Conservation (phyloP, 2,329 filamentous ascomycete genomes). For the Metarhizium album region DNA sequence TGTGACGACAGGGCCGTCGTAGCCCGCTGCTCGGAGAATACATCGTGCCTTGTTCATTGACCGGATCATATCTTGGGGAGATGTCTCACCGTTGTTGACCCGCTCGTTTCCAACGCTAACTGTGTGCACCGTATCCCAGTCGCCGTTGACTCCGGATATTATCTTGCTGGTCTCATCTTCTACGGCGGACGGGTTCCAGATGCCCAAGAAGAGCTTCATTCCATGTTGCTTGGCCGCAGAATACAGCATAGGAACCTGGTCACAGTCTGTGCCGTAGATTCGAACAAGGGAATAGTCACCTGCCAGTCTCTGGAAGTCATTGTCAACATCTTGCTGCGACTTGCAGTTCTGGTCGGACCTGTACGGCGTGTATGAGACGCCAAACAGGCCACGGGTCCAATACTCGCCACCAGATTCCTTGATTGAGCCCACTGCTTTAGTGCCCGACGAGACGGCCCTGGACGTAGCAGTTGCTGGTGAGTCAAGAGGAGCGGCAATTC, state of each 20-base stretch:
- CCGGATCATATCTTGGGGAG: constrained; percentile 41
- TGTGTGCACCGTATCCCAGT: constrained; percentile 61
- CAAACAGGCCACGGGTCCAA: constrained; percentile 19
- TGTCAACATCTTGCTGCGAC: constrained; percentile 45
- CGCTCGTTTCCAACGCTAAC: constrained; percentile 74
- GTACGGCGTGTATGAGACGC: constrained; percentile 40
- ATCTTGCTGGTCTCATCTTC: constrained; percentile 49
- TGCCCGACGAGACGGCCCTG: too few species aligned
- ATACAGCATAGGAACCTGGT: constrained; percentile 55
- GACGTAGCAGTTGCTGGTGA: too few species aligned
- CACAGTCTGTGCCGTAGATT: constrained; percentile 71
- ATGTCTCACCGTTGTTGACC: constrained; percentile 52
- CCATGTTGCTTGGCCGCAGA: constrained; percentile 51
- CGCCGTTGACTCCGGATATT: constrained; percentile 43
- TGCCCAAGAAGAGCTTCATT: constrained; percentile 63
- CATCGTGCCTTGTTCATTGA: constrained; percentile 47
- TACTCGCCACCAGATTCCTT: too few species aligned
- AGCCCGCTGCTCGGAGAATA: constrained; percentile 52
- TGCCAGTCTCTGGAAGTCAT: constrained; percentile 49
- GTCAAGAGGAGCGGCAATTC: too few species aligned
- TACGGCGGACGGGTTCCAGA: constrained; percentile 53
- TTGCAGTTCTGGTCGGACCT: constrained; percentile 53
- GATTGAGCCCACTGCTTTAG: too few species aligned
- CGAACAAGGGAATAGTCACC: constrained; percentile 53
- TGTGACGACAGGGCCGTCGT: constrained; percentile 61